Base-by-base conservation (phyloP, 805 yeast genomes). In the Sugiyamaella americana region DNA sequence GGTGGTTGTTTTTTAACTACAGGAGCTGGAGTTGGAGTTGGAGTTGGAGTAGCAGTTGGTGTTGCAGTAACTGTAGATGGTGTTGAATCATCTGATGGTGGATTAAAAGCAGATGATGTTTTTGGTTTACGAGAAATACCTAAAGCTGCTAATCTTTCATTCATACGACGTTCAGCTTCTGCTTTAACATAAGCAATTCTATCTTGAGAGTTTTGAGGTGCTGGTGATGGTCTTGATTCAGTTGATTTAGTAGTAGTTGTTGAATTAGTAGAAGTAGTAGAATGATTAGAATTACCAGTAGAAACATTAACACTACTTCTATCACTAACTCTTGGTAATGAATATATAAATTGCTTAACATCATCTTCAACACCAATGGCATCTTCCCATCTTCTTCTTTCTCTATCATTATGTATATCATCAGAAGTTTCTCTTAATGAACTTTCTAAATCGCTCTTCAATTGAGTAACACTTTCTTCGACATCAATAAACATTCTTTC, bases 121-220 rank as follows among this genome's bases (percentile, higher is more conserved):
- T 59, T 53, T 20, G 54, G 52, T 35, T 54, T 53, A 66, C 60
- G 56, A n/a, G 51, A 51, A 49, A 87, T 75, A 2, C 95, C 95
- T 48, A 87, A 72, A 51, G 81, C 84, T 2, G 94, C 95, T 58
- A 87, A 71, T 57, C 87, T 73, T 57, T 85, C 95, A 51, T 80
- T 81, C 96, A 88, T 87, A 64, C 85, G 76, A 58, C 81, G 80
- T 56, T 77, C 77, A 2, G 87, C 87, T 58, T 85, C 91, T 16
- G 87, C 91, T 62, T 86, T 87, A 44, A 87, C 79, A 57, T 78
- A 75, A n/a, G 86, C 83, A 3, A 93, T 76, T 50, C 94, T 72
- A 40, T 84, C 89, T 49, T 78, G 84, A 1, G 84, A 73, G 8
- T 78, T 68, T 34, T 50, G 38, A 26, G 40, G n/a, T 1, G 84